phyloP scores from a whole-genome alignment of 106 monocot species.

The Narthecium ossifragum region DNA sequence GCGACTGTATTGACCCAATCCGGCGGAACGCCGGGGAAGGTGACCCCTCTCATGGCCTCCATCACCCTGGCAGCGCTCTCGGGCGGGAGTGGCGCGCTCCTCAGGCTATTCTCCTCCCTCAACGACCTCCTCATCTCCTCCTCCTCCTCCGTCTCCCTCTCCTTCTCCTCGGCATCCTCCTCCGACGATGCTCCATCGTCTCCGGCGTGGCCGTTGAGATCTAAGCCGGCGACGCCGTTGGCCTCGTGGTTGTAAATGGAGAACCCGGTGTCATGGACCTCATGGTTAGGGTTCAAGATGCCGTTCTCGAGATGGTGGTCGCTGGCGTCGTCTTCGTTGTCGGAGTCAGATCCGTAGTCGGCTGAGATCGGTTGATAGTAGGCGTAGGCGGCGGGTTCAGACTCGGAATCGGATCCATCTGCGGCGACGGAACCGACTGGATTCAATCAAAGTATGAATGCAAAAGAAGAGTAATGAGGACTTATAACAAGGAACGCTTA shows the following conservation, averaged over 20 bases:
- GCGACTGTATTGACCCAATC: conserved; percentile 43
- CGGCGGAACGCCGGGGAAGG: conserved; percentile 45
- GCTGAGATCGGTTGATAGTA: conserved; percentile 54
- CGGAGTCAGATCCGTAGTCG: conserved; percentile 16
- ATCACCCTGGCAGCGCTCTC: conserved; percentile 50
- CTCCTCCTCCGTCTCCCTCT: conserved; percentile 41
- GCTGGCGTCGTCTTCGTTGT: conserved; percentile 5
- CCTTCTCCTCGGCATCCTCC: conserved; percentile 33
- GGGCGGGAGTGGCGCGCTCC: conserved; percentile 44
- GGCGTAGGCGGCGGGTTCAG: conserved; percentile 14
- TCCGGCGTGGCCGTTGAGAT: conserved; percentile 27
- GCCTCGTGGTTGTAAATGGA: too few relatives aligned
- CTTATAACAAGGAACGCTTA: not conserved
- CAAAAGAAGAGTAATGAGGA: not conserved
- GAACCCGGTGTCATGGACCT: not conserved
- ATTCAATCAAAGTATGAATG: too few relatives aligned
- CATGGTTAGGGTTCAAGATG: conserved; percentile 14
- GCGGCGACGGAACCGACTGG: conserved; percentile 6
- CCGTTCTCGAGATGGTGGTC: not conserved
- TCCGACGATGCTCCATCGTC: conserved; percentile 1
- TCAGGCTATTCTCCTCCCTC: conserved; percentile 51
- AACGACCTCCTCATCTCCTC: conserved; percentile 44
- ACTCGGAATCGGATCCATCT: conserved; percentile 21
- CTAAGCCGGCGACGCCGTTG: conserved; percentile 36
- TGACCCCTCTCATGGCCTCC: conserved; percentile 60